Conservation (phyloP, 257 asterid genomes). For the Lantana camara region DNA sequence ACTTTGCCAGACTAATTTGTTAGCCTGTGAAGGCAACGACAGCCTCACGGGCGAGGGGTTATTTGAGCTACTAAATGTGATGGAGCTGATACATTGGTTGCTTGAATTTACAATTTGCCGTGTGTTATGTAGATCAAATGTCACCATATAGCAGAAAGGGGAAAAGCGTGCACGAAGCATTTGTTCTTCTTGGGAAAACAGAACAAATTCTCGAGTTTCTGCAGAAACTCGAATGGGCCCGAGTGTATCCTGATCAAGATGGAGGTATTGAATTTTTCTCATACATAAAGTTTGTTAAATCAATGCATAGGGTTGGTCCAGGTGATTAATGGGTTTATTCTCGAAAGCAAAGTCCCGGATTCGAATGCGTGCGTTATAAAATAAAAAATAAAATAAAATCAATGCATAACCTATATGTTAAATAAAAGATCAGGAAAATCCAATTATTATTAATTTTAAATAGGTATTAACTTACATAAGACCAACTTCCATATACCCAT, state of each 20-base stretch:
- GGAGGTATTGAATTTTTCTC: too few relatives aligned
- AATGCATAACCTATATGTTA: too few relatives aligned
- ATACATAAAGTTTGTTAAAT: too few relatives aligned
- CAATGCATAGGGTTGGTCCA: too few relatives aligned
- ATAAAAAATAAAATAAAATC: too few relatives aligned
- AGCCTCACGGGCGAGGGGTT: constrained; percentile 19
- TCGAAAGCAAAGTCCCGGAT: too few relatives aligned
- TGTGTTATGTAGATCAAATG: constrained; percentile 29
- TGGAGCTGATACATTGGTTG: constrained; percentile 43
- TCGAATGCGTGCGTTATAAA: too few relatives aligned
- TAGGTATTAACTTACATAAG: too few relatives aligned
- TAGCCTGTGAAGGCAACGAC: neutral
- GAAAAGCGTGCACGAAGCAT: constrained; percentile 31
- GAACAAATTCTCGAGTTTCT: constrained; percentile 37
- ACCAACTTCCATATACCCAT: too few relatives aligned
- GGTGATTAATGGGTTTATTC: too few relatives aligned
- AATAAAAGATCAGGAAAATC: too few relatives aligned
- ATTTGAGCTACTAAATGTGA: constrained; percentile 24
- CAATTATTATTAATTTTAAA: too few relatives aligned
- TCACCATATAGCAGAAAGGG: constrained; percentile 25
- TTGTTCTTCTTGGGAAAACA: constrained; percentile 37
- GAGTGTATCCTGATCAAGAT: neutral
- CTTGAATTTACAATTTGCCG: constrained; percentile 42
- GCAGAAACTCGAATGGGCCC: constrained; percentile 14
- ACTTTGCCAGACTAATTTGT: constrained; percentile 29